Percentiles rank a stretch among this genome's conserved stretches.
Evolutionary conservation across 2,329 filamentous ascomycete species (phyloP).

Genomic region (Curvularia spicifera): DNA sequence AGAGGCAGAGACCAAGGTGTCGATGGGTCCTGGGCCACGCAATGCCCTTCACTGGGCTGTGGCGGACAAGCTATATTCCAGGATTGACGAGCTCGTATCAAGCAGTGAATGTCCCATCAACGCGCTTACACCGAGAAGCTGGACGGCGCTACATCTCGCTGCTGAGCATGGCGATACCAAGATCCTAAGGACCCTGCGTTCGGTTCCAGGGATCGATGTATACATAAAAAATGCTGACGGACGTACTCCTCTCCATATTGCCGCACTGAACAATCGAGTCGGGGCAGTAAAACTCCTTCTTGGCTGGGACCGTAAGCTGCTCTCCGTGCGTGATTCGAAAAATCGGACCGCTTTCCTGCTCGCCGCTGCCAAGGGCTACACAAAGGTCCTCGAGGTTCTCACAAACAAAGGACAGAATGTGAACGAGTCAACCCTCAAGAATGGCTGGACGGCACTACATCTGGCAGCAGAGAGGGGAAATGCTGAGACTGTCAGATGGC

Average conservation of each 20-base stretch:
- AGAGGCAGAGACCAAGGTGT: not conserved
- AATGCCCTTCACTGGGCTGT: constrained; percentile 31
- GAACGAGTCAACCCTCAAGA: constrained; percentile 19
- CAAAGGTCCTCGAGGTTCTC: constrained; percentile 20
- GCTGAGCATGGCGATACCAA: constrained; percentile 21
- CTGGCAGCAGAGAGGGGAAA: constrained; percentile 22
- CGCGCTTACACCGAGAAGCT: constrained; percentile 23
- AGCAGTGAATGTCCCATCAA: constrained; percentile 30
- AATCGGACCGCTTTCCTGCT: constrained; percentile 20
- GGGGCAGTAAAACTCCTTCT: constrained; percentile 19
- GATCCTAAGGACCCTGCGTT: constrained; percentile 23
- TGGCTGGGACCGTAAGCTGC: constrained; percentile 12
- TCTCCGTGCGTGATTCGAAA: constrained; percentile 14
- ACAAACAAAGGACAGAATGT: constrained; percentile 21
- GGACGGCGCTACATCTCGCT: constrained; percentile 28
- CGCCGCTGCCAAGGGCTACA: constrained; percentile 21
- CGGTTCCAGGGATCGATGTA: constrained; percentile 20
- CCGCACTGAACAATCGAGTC: constrained; percentile 17
- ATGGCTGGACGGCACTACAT: constrained; percentile 28
- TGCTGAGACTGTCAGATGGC: constrained; percentile 18
- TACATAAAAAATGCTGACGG: constrained; percentile 24
- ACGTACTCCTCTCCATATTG: constrained; percentile 25
- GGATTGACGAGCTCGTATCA: constrained; percentile 14
- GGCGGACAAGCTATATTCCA: constrained; percentile 20
- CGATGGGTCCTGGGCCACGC: constrained; percentile 22